These are phyloP conservation scores for Pelargonium nanum DNA, from an alignment of 345 rosid genomes.

Conservation along the genomic window DNA sequence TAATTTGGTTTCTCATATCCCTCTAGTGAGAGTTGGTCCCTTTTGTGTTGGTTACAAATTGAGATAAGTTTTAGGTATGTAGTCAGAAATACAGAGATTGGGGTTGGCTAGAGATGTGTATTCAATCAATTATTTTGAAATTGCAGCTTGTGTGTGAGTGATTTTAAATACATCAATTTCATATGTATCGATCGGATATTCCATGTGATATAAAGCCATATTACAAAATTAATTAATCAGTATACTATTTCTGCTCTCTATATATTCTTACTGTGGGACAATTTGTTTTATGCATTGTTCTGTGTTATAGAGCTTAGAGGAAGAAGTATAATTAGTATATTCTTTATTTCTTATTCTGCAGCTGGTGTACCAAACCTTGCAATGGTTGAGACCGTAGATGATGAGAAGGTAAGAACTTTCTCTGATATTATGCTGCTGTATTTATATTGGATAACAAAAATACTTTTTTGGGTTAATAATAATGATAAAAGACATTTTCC, in stretches of 20 bases:
- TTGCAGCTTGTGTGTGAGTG: no score
- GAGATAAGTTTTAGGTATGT: no score
- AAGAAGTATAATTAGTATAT: not conserved
- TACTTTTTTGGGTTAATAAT: not conserved
- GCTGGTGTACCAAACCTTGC: conserved; percentile 87
- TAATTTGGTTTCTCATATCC: not conserved
- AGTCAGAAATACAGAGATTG: not conserved
- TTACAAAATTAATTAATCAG: not conserved
- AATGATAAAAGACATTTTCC: not conserved
- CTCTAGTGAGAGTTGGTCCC: no score
- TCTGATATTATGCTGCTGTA: not conserved
- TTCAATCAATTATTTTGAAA: no score
- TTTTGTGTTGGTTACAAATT: no score
- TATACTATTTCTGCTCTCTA: not conserved
- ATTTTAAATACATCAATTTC: no score
- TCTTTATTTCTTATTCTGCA: conserved; percentile 21
- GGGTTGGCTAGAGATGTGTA: not conserved
- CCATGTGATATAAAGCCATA: not conserved
- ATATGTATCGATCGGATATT: not conserved
- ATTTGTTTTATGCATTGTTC: no score
- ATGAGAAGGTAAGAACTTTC: conserved; percentile 52
- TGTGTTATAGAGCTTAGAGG: no score
- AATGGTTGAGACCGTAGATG: conserved; percentile 79
- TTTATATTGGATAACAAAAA: not conserved
- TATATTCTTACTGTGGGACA: no score